Base-by-base conservation (phyloP, 805 yeast species). In the Saccharomycopsis malanga region DNA sequence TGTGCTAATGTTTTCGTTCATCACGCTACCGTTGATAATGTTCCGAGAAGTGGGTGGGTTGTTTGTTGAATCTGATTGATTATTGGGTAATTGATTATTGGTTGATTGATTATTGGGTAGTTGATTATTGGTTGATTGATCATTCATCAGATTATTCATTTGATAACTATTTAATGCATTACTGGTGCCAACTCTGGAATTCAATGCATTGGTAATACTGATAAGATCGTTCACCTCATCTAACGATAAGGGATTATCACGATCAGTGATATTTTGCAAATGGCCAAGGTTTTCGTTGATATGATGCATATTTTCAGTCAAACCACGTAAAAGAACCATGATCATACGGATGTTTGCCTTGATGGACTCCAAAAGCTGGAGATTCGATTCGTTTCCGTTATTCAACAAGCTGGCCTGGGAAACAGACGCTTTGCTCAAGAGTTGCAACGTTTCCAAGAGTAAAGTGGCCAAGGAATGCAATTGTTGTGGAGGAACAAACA, bases 121-220 rank as follows among this genome's bases (percentile, higher is more conserved):
- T n/a, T 9, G 18, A n/a, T 9, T n/a, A 12, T 14, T 18, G 7
- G 30, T 7, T 9, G 10, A n/a, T 32, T n/a, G 36, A 32, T 32
- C 17, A 18, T 6, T 5, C 7, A n/a, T 7, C 5, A 5, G 36
- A 6, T 6, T n/a, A n/a, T 6, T 6, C 15, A n/a, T n/a, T 6
- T 18, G 9, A 32, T 14, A n/a, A 18, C 17, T 32, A 10, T 14
- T 32, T 6, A 32, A 14, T 10, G 12, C 36, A 9, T 6, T 5
- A 32, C 17, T 32, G 12, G 36, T n/a, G 20, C 15, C 25, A 40
- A 17, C 25, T 20, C 34, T 38, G 10, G 21, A 34, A 34, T 37
- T 37, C 15, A 44, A 18, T 3, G 48, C 41, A 34, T 30, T 44
- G 32, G 48, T 44, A 10, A 36, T 37, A 24, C 15, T 44, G 18